Evolutionary conservation across 805 yeast species (phyloP), one percentile per base, ranked within the genome.

Genomic region (Phaffomyces thermotolerans): DNA sequence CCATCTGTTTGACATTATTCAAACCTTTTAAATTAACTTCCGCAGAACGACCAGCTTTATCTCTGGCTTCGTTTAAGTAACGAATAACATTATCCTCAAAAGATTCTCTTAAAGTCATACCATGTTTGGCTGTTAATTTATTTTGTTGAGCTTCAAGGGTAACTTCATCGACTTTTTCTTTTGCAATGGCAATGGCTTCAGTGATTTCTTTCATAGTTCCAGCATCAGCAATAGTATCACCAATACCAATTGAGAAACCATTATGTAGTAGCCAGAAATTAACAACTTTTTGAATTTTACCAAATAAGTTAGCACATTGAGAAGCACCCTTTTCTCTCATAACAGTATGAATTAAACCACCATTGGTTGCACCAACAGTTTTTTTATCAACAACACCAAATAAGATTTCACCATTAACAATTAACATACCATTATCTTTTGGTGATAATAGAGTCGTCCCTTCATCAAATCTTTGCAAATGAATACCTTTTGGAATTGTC

Each of bases 181-280:
- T 95, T 14, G 99, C 99, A 48, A 81, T 87, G 41, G 87, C 81
- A 64, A 93, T 93, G 4, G 98, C 91, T 46, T 84, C 82, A 1
- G 98, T 93, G 56, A 93, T 90, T 53, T 83, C 84, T 54, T 81
- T 80, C 96, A 93, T 95, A 35, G 99, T 93, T 27, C 78, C 81
- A n/a, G 90, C 79, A 72, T 95, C 99, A 39, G 99, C 99, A 70
- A 93, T 95, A 4, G 99, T 93, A 68, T 93, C 99, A 73, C 99
- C 99, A 67, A 93, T 93, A 76, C 99, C 99, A 56, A 95, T 95
- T 12, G 98, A 91, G 69, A 93, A 93, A 48, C 99, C 98, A 57
- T 86, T 87, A 62, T 95, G 99, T 42, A 93, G 73, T 48, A 93
- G 73, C 99, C 99, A 93, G 65, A 76, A 93, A 66, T 93, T 93